phyloP scores from a whole-genome alignment of 495 filamentous ascomycete genomes.

The Opeltia flavorubescens region DNA sequence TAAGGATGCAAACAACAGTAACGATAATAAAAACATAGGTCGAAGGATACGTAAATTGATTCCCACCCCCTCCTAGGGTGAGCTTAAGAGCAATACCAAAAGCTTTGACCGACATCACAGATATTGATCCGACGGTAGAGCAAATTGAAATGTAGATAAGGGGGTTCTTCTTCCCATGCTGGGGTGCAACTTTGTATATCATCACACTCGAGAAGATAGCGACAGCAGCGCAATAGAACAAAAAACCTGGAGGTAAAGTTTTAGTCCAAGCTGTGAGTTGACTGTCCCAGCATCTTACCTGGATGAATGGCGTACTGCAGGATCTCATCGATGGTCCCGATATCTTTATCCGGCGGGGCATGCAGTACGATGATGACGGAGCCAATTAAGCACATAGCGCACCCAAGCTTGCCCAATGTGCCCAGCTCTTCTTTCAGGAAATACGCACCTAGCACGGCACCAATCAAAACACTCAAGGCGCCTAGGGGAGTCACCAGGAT shows the following conservation, averaged over 20 bases:
- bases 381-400: conserved; percentile 89
- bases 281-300: conserved; percentile 38
- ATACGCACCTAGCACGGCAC: conserved; percentile 86
- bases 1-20: conserved; percentile 81
- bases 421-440: conserved; percentile 83
- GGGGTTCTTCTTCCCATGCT: conserved; percentile 86
- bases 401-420: conserved; percentile 80
- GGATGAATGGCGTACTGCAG: conserved; percentile 75
- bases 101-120: conserved; percentile 96
- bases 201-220: conserved; percentile 73
- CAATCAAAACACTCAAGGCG: conserved; percentile 86
- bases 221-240: conserved; percentile 67
- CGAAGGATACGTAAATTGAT: conserved; percentile 84
- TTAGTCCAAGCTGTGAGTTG: background rate
- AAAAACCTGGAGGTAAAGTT: conserved; percentile 49
- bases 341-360: conserved; percentile 84
- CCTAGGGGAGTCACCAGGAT: conserved; percentile 93
- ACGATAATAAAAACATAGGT: conserved; percentile 97
- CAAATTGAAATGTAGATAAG: conserved; percentile 94
- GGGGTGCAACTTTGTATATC: conserved; percentile 87
- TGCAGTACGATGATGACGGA: conserved; percentile 96
- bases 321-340: conserved; percentile 77
- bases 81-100: conserved; percentile 95
- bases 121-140: conserved; percentile 89
- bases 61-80: conserved; percentile 66